A percentile compares a stretch with the other conserved stretches of the same genome.
Conservation (phyloP, 371 early-diverging fungal species). For the Phascolomyces articulosus region DNA sequence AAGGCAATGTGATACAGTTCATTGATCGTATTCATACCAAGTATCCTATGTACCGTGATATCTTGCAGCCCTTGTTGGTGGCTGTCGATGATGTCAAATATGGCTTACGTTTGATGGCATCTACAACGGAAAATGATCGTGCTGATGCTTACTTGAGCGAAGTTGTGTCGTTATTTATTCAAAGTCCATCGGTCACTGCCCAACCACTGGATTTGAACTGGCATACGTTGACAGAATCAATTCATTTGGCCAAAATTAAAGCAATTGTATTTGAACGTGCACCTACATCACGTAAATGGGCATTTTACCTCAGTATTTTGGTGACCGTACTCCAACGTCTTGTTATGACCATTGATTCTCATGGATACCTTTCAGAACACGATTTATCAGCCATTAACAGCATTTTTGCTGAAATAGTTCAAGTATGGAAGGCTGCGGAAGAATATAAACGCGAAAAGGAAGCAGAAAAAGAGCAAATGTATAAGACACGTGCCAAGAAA, state of each 20-base stretch:
- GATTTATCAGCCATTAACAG: constrained; percentile 60
- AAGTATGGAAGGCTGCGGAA: constrained; percentile 74
- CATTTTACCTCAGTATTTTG: constrained; percentile 68
- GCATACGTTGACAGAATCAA: constrained; percentile 52
- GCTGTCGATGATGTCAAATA: constrained; percentile 79
- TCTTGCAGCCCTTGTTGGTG: constrained; percentile 74
- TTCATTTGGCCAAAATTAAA: constrained; percentile 46
- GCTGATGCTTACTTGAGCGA: constrained; percentile 37
- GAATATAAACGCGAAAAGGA: constrained; percentile 68
- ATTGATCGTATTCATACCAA: constrained; percentile 63
- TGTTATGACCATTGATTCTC: constrained; percentile 51
- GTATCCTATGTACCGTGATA: constrained; percentile 73
- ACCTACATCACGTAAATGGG: constrained; percentile 56
- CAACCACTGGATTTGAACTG: constrained; percentile 38
- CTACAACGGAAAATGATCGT: constrained; percentile 28
- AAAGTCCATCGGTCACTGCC: constrained; percentile 44
- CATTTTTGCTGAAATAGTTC: constrained; percentile 66
- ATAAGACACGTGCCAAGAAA: constrained; percentile 70
- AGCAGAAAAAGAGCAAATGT: constrained; percentile 75
- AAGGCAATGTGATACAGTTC: constrained; percentile 73
- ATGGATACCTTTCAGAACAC: constrained; percentile 52
- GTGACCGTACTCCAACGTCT: constrained; percentile 63
- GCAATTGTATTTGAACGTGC: constrained; percentile 57
- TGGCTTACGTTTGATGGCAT: constrained; percentile 69
- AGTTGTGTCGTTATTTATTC: constrained; percentile 49